Evolutionary conservation across 805 yeast genomes (phyloP).

Genomic region (Ogataea populi-albae): DNA sequence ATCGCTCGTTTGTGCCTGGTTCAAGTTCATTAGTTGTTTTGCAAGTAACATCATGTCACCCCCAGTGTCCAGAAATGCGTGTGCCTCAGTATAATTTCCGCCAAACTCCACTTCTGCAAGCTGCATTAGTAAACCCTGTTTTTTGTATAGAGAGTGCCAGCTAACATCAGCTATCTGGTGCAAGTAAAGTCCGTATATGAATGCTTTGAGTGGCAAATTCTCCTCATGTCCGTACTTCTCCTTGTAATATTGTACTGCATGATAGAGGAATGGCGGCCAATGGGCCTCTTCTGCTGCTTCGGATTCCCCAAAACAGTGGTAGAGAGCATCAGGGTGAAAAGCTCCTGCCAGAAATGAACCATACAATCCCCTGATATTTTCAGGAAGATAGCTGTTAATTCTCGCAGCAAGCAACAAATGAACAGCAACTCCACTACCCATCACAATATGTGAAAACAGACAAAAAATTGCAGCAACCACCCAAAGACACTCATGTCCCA

Average conservation of each 20-base stretch:
- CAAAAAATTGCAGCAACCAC: not conserved
- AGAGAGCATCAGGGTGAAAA: constrained; percentile 68
- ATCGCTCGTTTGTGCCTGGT: constrained; percentile 4
- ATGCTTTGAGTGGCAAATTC: constrained; percentile 42
- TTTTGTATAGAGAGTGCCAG: constrained; percentile 62
- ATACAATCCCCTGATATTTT: constrained; percentile 27
- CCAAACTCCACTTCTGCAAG: constrained; percentile 53
- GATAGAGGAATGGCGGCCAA: constrained; percentile 63
- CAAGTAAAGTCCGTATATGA: constrained; percentile 54
- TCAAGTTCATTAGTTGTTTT: constrained; percentile 33
- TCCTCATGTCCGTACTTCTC: not conserved
- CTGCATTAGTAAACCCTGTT: constrained; percentile 53
- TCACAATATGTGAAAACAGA: constrained; percentile 1
- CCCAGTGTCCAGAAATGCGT: constrained; percentile 55
- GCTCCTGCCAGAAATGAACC: constrained; percentile 54
- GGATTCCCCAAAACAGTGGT: constrained; percentile 51
- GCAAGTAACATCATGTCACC: constrained; percentile 57
- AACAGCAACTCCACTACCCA: constrained; percentile 30
- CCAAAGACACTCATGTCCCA: not conserved
- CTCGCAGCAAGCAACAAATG: constrained; percentile 39
- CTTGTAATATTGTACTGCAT: constrained; percentile 43
- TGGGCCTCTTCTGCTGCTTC: constrained; percentile 61
- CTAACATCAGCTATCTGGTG: constrained; percentile 65
- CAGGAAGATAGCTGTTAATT: constrained; percentile 31
- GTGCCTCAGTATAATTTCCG: constrained; percentile 49